Conservation (phyloP, 805 yeast genomes). For the Saccharomyces mikatae region DNA sequence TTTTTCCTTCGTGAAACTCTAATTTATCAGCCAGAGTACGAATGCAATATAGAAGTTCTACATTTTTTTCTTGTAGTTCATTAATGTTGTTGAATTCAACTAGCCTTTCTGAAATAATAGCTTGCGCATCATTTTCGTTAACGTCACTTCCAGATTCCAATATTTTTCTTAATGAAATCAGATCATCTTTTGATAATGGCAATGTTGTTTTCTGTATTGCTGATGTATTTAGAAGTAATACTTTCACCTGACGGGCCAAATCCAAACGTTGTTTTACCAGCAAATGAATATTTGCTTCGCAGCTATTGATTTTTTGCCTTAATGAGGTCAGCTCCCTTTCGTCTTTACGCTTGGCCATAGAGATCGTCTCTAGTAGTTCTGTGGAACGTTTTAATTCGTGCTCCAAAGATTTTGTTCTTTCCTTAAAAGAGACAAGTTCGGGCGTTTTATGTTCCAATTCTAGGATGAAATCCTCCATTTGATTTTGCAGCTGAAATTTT, state of each 20-base stretch:
- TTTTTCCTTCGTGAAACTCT: constrained; percentile 51
- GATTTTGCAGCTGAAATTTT: constrained; percentile 60
- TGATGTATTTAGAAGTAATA: constrained; percentile 57
- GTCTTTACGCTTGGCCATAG: constrained; percentile 41
- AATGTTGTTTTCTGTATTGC: constrained; percentile 47
- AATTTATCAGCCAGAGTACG: constrained; percentile 65
- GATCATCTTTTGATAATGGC: constrained; percentile 60
- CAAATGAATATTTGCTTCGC: constrained; percentile 33
- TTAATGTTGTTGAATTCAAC: constrained; percentile 58
- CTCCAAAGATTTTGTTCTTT: constrained; percentile 49
- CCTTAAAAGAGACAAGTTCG: constrained; percentile 55
- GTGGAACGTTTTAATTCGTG: constrained; percentile 47
- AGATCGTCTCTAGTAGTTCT: constrained; percentile 44
- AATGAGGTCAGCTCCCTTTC: constrained; percentile 18
- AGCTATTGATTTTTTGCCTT: constrained; percentile 19
- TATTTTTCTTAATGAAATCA: constrained; percentile 51
- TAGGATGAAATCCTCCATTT: constrained; percentile 59
- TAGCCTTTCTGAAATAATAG: constrained; percentile 62
- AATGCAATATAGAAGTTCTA: constrained; percentile 58
- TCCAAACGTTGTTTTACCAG: constrained; percentile 57
- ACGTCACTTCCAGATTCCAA: constrained; percentile 26
- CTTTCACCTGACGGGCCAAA: constrained; percentile 75
- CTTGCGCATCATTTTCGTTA: constrained; percentile 59
- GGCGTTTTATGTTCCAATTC: constrained; percentile 81
- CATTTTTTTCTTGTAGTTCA: constrained; percentile 68